Conservation (phyloP, 345 rosid genomes). For the Garcia nutans region DNA sequence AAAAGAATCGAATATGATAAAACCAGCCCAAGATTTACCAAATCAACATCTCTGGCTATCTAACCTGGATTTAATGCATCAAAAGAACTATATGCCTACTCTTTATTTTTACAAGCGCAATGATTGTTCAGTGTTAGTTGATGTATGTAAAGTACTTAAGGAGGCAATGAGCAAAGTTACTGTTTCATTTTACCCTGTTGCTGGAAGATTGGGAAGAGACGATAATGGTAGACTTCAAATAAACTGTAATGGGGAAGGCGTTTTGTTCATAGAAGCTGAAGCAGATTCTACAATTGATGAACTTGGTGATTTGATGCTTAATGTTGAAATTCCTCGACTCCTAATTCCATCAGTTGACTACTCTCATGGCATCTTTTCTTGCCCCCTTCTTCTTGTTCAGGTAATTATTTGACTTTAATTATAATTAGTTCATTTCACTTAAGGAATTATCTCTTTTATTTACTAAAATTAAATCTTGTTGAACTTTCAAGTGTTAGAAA, state of each 20-base stretch:
- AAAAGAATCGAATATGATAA: conserved; percentile 15
- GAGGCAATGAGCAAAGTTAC: conserved; percentile 28
- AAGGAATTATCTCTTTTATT: too few relatives aligned
- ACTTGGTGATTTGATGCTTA: conserved; percentile 17
- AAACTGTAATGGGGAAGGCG: conserved; percentile 33
- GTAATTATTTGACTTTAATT: conserved; percentile 8
- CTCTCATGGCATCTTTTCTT: conserved; percentile 18
- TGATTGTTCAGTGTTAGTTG: conserved; percentile 16
- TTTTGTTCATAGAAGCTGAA: conserved; percentile 33
- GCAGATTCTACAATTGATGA: conserved; percentile 16
- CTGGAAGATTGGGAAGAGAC: conserved; percentile 31
- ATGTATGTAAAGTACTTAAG: conserved; percentile 13
- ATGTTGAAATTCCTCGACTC: conserved; percentile 14
- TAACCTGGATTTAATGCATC: conserved; percentile 24
- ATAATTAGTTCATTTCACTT: not conserved
- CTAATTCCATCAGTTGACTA: conserved; percentile 23
- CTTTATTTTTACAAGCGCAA: conserved; percentile 26
- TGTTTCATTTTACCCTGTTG: conserved; percentile 36
- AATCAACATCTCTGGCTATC: conserved; percentile 17
- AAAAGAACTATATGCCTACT: not conserved
- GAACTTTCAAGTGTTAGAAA: too few relatives aligned
- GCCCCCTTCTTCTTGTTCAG: conserved; percentile 30
- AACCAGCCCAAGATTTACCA: conserved; percentile 27
- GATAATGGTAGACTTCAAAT: conserved; percentile 17
- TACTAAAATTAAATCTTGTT: too few relatives aligned